Conservation (phyloP, 495 filamentous ascomycete species). For the Tuber indicum region DNA sequence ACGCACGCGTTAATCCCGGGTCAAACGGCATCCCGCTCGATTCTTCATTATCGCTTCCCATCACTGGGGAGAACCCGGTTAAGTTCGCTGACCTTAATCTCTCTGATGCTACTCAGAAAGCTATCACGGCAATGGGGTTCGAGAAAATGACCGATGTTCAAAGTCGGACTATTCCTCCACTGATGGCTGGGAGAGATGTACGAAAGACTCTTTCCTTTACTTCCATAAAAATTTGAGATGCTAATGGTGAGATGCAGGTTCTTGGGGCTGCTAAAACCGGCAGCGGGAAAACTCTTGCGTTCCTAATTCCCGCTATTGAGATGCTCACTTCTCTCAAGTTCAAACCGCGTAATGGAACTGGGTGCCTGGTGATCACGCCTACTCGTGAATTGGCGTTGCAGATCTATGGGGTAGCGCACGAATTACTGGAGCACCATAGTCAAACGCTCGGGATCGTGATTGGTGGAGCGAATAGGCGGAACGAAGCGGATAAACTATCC, state of each 20-base stretch:
- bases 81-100: constrained; percentile 78
- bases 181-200: constrained; percentile 79
- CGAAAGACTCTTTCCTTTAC: not conserved
- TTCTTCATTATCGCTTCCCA: constrained; percentile 53
- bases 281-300: constrained; percentile 90
- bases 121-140: constrained; percentile 85
- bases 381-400: constrained; percentile 89
- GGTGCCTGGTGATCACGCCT: constrained; percentile 61
- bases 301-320: constrained; percentile 90
- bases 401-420: constrained; percentile 90
- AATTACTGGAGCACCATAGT: constrained; percentile 78
- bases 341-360: constrained; percentile 64
- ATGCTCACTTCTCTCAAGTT: constrained; percentile 87
- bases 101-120: constrained; percentile 78
- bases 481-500: constrained; percentile 86
- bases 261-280: constrained; percentile 96
- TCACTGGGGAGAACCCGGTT: constrained; percentile 50
- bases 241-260: constrained; percentile 42
- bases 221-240: not conserved
- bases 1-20: constrained; percentile 12
- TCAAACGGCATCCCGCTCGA: constrained; percentile 49
- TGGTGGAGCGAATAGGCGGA: constrained; percentile 83
- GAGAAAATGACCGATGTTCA: constrained; percentile 96
- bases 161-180: constrained; percentile 73
- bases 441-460: constrained; percentile 96